These are phyloP conservation scores for Solanum medicagineum DNA, from an alignment of 257 asterid genomes.

Conservation along the genomic window DNA sequence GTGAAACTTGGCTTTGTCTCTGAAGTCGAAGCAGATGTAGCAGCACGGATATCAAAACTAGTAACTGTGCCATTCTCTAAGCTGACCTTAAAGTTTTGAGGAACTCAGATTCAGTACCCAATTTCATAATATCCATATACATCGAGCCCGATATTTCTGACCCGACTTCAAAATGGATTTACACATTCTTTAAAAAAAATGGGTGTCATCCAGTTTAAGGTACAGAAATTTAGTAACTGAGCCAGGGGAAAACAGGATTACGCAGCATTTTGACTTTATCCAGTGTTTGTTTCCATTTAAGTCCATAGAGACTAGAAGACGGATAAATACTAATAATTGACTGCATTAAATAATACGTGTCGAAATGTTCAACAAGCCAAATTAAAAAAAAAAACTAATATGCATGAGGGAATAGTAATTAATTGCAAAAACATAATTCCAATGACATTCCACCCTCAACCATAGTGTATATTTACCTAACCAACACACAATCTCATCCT, in stretches of 20 bases:
- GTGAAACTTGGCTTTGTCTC: conserved; percentile 60
- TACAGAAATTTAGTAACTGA: neutral
- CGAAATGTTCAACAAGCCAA: neutral
- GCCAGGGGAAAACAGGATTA: neutral
- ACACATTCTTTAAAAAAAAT: neutral
- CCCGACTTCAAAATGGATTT: neutral
- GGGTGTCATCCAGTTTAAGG: neutral
- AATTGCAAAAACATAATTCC: neutral
- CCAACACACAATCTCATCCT: neutral
- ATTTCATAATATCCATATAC: neutral
- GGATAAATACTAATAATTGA: neutral
- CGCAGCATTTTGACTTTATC: neutral
- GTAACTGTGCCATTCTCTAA: conserved; percentile 70
- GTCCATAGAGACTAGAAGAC: neutral
- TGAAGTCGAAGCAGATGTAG: conserved; percentile 34
- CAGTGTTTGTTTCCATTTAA: neutral
- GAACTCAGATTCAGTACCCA: neutral
- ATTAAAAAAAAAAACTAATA: neutral
- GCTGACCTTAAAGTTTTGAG: conserved; percentile 49
- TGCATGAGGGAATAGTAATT: neutral
- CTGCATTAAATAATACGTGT: neutral
- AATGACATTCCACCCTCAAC: neutral
- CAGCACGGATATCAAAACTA: conserved; percentile 62
- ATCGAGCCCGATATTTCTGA: neutral
- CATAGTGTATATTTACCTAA: neutral